Conservation (phyloP, 2,329 filamentous ascomycete species). For the Neobulgaria alba region DNA sequence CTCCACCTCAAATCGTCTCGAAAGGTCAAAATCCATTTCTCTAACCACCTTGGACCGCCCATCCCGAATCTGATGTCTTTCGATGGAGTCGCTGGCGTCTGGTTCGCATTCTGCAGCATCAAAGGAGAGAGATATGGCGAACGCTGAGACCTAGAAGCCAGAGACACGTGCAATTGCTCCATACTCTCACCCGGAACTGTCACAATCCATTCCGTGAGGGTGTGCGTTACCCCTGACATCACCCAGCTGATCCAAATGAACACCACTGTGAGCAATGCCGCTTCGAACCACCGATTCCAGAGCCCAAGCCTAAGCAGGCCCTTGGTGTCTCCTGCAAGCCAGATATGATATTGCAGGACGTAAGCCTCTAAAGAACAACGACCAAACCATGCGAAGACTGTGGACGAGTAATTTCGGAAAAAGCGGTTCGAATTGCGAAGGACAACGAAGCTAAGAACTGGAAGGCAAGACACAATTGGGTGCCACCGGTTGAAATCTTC, state of each 20-base stretch:
- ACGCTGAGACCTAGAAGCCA: slow-evolving; percentile 3
- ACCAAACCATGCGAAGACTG: slow-evolving; percentile 45
- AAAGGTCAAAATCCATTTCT: not conserved
- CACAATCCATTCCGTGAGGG: slow-evolving; percentile 33
- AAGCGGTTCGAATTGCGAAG: slow-evolving; percentile 40
- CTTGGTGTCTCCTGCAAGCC: slow-evolving; percentile 49
- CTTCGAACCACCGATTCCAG: slow-evolving; percentile 30
- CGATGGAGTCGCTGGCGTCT: slow-evolving; percentile 1
- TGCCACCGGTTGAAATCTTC: slow-evolving; percentile 41
- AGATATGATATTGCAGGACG: slow-evolving; percentile 52
- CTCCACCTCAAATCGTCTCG: slow-evolving; percentile 9
- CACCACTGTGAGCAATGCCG: slow-evolving; percentile 32
- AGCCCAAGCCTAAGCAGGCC: slow-evolving; percentile 36
- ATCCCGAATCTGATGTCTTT: slow-evolving; percentile 16
- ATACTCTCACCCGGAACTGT: slow-evolving; percentile 4
- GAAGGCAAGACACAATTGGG: slow-evolving; percentile 44
- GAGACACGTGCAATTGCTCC: not conserved
- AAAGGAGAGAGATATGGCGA: slow-evolving; percentile 6
- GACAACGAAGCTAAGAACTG: slow-evolving; percentile 42
- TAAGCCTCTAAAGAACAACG: slow-evolving; percentile 50
- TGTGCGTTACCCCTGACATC: slow-evolving; percentile 31
- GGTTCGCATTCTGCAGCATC: not conserved
- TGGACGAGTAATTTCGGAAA: slow-evolving; percentile 37
- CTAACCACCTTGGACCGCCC: slow-evolving; percentile 1
- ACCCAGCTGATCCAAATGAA: slow-evolving; percentile 36